Conservation (phyloP, 306 rosid genomes). For the Prinsepia uniflora region DNA sequence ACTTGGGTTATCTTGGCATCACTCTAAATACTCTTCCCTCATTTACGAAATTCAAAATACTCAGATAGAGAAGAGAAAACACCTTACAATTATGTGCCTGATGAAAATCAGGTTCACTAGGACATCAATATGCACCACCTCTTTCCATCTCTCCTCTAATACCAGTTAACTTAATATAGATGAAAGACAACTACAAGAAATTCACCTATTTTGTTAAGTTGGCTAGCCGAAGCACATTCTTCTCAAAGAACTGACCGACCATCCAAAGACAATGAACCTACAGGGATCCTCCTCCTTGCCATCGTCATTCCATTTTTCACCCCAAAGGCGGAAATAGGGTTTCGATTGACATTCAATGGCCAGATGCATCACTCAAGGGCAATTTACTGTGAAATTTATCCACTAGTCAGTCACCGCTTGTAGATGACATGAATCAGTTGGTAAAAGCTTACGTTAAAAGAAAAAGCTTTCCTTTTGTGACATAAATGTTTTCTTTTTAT, state of each 20-base stretch:
- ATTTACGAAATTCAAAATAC: neutral
- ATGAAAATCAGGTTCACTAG: neutral
- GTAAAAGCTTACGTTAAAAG: slow-evolving; percentile 23
- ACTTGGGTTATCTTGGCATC: neutral
- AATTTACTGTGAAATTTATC: slow-evolving; percentile 16
- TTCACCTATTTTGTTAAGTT: neutral
- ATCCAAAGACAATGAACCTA: slow-evolving; percentile 15
- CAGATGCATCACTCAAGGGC: slow-evolving; percentile 26
- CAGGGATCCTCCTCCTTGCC: slow-evolving; percentile 22
- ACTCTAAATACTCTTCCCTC: neutral
- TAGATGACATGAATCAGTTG: slow-evolving; percentile 27
- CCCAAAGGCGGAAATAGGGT: slow-evolving; percentile 20
- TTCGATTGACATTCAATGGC: slow-evolving; percentile 19
- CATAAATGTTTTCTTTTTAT: slow-evolving; percentile 25
- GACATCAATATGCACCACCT: neutral
- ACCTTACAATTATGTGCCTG: neutral
- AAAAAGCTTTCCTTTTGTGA: slow-evolving; percentile 23
- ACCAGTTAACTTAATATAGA: neutral
- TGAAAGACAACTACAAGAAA: neutral
- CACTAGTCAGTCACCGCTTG: slow-evolving; percentile 23
- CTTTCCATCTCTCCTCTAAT: neutral
- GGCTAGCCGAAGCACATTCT: slow-evolving; percentile 2
- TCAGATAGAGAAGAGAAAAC: neutral
- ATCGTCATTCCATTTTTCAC: slow-evolving; percentile 25
- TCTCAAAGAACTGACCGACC: slow-evolving; percentile 1